Evolutionary conservation across 352 stramenopile genomes (phyloP), one percentile per base, ranked within the genome.

Genomic region (Globisporangium polare): DNA sequence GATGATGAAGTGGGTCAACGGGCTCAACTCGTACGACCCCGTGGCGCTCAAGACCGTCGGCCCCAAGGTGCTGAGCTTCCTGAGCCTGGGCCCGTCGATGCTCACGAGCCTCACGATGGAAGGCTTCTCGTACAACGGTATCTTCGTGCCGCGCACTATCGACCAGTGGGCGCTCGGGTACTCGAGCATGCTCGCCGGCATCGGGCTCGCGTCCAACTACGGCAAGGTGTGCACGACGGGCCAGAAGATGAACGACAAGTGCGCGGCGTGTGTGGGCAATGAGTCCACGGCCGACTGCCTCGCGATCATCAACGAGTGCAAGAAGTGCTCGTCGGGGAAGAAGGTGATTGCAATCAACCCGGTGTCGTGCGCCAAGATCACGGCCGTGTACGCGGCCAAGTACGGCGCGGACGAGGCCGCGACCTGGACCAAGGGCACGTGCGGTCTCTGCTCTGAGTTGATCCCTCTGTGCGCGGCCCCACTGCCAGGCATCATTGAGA

Each of bases 401-500:
- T 82, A 77, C 50, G 76, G 76, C 13, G 70, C 45, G 3, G 66
- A 63, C 3, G 78, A 81, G 45, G 71, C 70, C 20, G 53, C 47
- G 27, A 63, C 51, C 27, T 82, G 79, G 45, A 63, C 63, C 2
- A 50, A 52, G 9, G 61, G 29, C 31, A 84, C 78, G 43, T 90
- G 80, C 56, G 64, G 65, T 4, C 37, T 83, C 0, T 88, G 78
- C 58, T 24, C n/a, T 5, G 52, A 60, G 41, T 49, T 41, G 6
- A 27, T 77, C 2, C 77, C 77, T 22, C 60, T 90, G 33, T 89
- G 80, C 22, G 77, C 77, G 2, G 80, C 80, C 8, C 76, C 76
- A 20, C 67, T 90, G 10, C 78, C 80, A 10, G 80, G 80, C 29
- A 70, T 74, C 51, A 71, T 79, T 37, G 77, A 88, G 58, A 71